Base-by-base conservation (phyloP, 768 basidiomycete species). In the Suillus alpinus region DNA sequence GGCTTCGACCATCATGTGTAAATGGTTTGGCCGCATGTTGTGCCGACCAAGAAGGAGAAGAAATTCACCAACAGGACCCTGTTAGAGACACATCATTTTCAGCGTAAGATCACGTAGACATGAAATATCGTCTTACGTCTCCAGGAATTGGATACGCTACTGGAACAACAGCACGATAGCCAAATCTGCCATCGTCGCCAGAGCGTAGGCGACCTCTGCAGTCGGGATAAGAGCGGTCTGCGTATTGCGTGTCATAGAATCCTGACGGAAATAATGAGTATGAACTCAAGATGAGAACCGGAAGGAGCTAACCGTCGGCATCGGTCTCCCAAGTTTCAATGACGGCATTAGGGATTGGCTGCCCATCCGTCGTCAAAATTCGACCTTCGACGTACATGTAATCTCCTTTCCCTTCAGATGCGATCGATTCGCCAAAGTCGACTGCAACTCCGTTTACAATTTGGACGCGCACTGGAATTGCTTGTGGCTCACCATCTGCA, bases 281-380 rank as follows among this genome's bases (percentile, higher is more conserved):
- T 43, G 9, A 62, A 29, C 40, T 61, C 63, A 75, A 77, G 67
- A 80, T 78, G 7, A 69, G 72, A 61, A 78, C 76, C 40, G 56
- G 20, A 20, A 39, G 1, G 32, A 20, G 13, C 75, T 71, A 67
- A 67, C 89, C 89, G 55, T 80, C 61, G 0, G 78, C 79, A 66
- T 94, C 92, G 9, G 90, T 86, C 71, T 92, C 89, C 90, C 89
- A 92, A n/a, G 90, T 92, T 57, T 92, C 89, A 61, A 93, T 89
- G 49, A 81, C 66, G 0, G 89, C 90, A 56, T 77, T 77, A 6
- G 85, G 71, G 57, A 94, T 80, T 2, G 87, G 86, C n/a, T 79
- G 75, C 23, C 91, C 91, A 37, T 81, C 75, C 1, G 84, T 86
- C 16, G 70, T 71, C 34, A 84, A 67, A 1, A 94, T 81, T 3